phyloP scores from a whole-genome alignment of 306 rosid genomes.

The Hylodesmum podocarpum region DNA sequence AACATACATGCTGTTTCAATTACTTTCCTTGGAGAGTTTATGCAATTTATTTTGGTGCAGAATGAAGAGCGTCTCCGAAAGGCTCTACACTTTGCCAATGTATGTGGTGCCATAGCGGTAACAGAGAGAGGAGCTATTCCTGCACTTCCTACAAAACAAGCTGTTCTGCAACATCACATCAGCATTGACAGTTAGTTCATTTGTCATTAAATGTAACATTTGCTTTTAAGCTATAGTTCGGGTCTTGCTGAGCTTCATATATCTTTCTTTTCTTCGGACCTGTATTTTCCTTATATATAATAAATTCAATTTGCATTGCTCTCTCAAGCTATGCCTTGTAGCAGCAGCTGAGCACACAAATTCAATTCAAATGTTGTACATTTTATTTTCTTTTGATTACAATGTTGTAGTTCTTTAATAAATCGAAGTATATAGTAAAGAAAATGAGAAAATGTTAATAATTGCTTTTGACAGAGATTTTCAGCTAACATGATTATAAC shows the following conservation, averaged over 20 bases:
- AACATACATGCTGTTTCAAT: no score
- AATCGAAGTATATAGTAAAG: neutral
- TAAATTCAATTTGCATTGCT: constrained; percentile 25
- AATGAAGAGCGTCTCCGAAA: constrained; percentile 59
- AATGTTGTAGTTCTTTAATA: constrained; percentile 15
- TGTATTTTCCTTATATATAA: constrained; percentile 12
- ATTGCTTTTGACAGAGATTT: neutral
- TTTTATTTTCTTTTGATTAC: no score
- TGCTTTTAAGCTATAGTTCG: constrained; percentile 27
- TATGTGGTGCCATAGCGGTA: constrained; percentile 78
- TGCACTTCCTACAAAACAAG: constrained; percentile 73
- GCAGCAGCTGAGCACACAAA: constrained; percentile 12
- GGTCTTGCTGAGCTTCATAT: constrained; percentile 20
- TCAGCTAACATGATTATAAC: neutral
- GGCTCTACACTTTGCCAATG: constrained; percentile 75
- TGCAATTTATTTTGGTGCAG: constrained; percentile 36
- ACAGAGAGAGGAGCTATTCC: constrained; percentile 89
- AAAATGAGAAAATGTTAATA: neutral
- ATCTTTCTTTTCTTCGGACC: neutral
- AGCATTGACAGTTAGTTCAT: neutral
- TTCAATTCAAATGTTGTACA: neutral
- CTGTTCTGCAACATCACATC: constrained; percentile 41
- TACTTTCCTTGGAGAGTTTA: neutral
- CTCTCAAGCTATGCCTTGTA: constrained; percentile 29
- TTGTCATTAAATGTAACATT: constrained; percentile 29